Evolutionary conservation across 2,329 filamentous ascomycete genomes (phyloP), one percentile per base, ranked within the genome.

Genomic region (Parastagonospora avenae): DNA sequence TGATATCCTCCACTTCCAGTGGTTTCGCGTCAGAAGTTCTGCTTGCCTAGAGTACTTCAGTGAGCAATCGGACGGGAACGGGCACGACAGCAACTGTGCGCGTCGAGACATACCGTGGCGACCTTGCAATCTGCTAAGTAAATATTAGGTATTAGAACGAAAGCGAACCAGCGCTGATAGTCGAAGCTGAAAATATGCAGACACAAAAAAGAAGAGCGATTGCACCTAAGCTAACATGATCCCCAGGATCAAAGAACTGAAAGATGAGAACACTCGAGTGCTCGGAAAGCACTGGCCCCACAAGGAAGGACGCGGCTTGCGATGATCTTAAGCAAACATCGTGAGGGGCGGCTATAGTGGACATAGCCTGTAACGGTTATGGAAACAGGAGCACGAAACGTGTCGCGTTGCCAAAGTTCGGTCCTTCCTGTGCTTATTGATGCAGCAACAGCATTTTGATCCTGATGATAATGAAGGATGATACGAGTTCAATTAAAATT

Each of bases 341-440:
- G 19, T 24, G 19, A 24, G 19, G 19, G 19, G 19, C 19, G 19
- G 19, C 19, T 24, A 24, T 41, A 41, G 24, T n/a, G 19, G 24
- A 49, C 38, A 42, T 56, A 59, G 48, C 42, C 29, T 61, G 60
- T 54, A 50, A 63, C 64, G 63, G 59, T 59, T 52, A 48, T 61
- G 53, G 58, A 66, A 57, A 61, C 60, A 33, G 31, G 28, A 47
- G 39, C 52, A 32, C 57, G 57, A 62, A 62, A 62, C 60, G 49
- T 36, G 10, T 42, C 15, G 45, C 41, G 46, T 54, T 15, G 43
- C 41, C 12, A 42, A 16, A 7, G 30, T 11, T 32, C 30, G 30
- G 30, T 32, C 30, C 10, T 32, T 11, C n/a, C 9, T 32, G 30
- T n/a, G 10, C 30, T 11, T 32, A n/a, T 32, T 24, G 19, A 24